Conservation (phyloP, 148 eudicot genomes). For the Rhododendron ferrugineum region DNA sequence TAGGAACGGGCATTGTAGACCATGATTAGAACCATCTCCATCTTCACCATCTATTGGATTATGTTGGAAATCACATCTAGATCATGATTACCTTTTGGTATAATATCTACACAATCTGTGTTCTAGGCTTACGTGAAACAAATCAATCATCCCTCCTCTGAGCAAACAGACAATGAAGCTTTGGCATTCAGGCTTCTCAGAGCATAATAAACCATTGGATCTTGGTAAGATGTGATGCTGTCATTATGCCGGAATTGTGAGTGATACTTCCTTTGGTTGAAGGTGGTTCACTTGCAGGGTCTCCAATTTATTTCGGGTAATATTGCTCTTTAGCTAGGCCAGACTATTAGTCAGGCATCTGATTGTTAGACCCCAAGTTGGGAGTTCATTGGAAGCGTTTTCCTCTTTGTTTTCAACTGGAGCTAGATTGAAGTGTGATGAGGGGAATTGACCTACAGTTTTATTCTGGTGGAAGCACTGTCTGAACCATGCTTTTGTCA, state of each 20-base stretch:
- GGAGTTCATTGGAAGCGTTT: not conserved
- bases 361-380: not conserved
- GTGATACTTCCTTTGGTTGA: constrained; percentile 15
- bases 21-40: not conserved
- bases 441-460: not conserved
- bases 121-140: not conserved
- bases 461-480: not conserved
- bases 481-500: not conserved
- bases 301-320: constrained; percentile 17
- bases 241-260: constrained; percentile 31
- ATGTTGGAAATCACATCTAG: constrained; percentile 1
- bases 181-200: constrained; percentile 25
- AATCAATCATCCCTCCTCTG: not conserved
- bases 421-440: not conserved
- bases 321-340: constrained; percentile 10
- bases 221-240: constrained; percentile 26
- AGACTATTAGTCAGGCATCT: not conserved
- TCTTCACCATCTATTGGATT: not conserved
- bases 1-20: not conserved
- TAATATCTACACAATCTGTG: constrained; percentile 8
- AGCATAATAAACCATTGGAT: constrained; percentile 15
- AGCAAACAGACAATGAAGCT: constrained; percentile 8
- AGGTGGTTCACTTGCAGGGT: constrained; percentile 8
- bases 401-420: not conserved
- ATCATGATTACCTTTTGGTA: constrained; percentile 8